Evolutionary conservation across 345 rosid species (phyloP).

Genomic region (Acer negundo): DNA sequence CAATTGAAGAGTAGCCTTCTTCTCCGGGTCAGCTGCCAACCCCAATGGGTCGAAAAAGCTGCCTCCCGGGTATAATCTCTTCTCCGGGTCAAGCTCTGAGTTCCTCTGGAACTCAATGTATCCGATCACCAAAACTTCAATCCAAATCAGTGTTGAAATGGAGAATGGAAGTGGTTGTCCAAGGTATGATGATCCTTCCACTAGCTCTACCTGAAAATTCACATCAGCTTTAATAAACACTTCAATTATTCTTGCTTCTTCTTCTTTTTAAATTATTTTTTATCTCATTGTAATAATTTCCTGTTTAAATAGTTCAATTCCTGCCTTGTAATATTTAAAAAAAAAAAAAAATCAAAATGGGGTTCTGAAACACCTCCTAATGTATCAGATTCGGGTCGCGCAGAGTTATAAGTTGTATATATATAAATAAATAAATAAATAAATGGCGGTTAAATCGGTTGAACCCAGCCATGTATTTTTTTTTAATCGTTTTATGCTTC

Average conservation of each 20-base stretch:
- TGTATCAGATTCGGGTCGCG: too few relatives aligned
- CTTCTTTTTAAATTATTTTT: too few relatives aligned
- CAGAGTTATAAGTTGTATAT: too few relatives aligned
- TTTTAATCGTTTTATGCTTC: too few relatives aligned
- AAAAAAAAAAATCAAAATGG: too few relatives aligned
- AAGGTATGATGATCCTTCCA: slow-evolving; percentile 90
- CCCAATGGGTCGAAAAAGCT: slow-evolving; percentile 86
- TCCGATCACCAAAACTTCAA: slow-evolving; percentile 78
- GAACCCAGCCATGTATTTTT: too few relatives aligned
- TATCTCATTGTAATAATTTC: too few relatives aligned
- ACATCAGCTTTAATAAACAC: neutral
- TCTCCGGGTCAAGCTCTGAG: slow-evolving; percentile 89
- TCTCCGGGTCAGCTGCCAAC: slow-evolving; percentile 88
- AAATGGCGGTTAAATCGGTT: too few relatives aligned
- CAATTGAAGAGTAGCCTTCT: slow-evolving; percentile 78
- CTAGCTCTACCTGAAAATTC: slow-evolving; percentile 70
- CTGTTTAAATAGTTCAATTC: too few relatives aligned
- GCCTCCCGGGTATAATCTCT: slow-evolving; percentile 91
- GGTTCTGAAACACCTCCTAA: too few relatives aligned
- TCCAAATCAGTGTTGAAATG: slow-evolving; percentile 81
- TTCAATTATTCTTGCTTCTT: neutral
- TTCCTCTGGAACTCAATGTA: slow-evolving; percentile 96
- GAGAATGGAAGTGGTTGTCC: slow-evolving; percentile 93
- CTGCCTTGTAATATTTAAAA: too few relatives aligned
- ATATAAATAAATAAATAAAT: too few relatives aligned